phyloP scores from a whole-genome alignment of 2,329 filamentous ascomycete species.

The Aspergillus brunneoviolaceus region DNA sequence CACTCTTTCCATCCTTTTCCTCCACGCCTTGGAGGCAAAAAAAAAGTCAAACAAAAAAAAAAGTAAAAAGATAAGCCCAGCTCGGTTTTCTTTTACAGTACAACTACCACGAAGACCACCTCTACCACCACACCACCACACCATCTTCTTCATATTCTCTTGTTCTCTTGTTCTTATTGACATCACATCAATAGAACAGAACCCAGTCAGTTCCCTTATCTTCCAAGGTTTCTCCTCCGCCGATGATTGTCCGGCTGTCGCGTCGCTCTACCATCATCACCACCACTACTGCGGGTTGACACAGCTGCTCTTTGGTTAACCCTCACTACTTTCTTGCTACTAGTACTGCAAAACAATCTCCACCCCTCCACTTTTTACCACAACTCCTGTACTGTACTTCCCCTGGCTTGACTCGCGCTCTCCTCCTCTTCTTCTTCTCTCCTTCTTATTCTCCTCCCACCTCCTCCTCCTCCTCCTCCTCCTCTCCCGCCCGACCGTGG shows the following conservation, averaged over 20 bases:
- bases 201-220: slow-evolving; percentile 9
- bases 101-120: background rate
- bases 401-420: background rate
- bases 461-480: slow-evolving; percentile 7
- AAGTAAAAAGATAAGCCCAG: slow-evolving; percentile 1
- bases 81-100: background rate
- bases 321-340: slow-evolving; percentile 1
- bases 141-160: slow-evolving; percentile 10
- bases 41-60: slow-evolving; percentile 6
- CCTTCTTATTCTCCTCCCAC: slow-evolving; percentile 13
- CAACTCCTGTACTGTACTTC: background rate
- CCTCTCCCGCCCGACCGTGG: slow-evolving; percentile 7
- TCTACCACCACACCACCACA: background rate
- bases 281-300: slow-evolving; percentile 21
- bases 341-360: slow-evolving; percentile 5
- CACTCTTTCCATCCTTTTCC: background rate
- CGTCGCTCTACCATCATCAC: slow-evolving; percentile 18
- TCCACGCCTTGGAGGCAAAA: slow-evolving; percentile 9
- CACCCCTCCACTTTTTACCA: slow-evolving; percentile 4
- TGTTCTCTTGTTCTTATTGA: slow-evolving; percentile 8
- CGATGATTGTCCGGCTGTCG: slow-evolving; percentile 20
- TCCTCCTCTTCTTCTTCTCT: slow-evolving; percentile 8
- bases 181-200: background rate
- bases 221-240: background rate
- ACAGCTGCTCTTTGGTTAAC: slow-evolving; percentile 1